phyloP scores from a whole-genome alignment of 441 rosid species.

The Eutrema salsugineum region DNA sequence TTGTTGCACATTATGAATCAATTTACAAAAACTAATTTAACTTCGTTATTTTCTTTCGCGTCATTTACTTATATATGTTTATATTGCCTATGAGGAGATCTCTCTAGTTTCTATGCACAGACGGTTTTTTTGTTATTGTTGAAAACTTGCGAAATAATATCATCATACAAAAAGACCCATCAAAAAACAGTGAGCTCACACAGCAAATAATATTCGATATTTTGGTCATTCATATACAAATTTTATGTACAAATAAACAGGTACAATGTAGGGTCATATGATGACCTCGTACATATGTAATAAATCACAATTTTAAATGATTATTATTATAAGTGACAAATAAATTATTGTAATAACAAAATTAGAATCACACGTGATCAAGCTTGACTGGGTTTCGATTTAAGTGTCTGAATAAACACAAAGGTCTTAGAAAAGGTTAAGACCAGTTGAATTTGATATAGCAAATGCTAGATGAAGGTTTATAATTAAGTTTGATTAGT shows the following conservation, averaged over 20 bases:
- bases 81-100: not conserved
- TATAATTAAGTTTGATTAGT: not conserved
- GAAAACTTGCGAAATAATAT: not conserved
- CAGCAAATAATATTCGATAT: not conserved
- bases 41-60: not conserved
- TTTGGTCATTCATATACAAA: not conserved
- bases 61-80: not conserved
- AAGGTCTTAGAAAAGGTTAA: not conserved
- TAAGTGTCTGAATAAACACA: not conserved
- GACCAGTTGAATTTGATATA: not conserved
- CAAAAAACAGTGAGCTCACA: not conserved
- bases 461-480: not conserved
- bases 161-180: not conserved
- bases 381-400: not conserved
- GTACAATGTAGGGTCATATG: not conserved
- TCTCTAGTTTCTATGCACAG: not conserved
- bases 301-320: not conserved
- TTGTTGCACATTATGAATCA: not conserved
- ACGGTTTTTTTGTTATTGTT: no score
- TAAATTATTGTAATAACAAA: no score
- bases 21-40: not conserved
- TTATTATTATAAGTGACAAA: not conserved
- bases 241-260: not conserved
- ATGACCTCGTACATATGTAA: conserved; percentile 23
- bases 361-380: not conserved